phyloP scores from a whole-genome alignment of 306 rosid genomes.

The Quercus cerris region DNA sequence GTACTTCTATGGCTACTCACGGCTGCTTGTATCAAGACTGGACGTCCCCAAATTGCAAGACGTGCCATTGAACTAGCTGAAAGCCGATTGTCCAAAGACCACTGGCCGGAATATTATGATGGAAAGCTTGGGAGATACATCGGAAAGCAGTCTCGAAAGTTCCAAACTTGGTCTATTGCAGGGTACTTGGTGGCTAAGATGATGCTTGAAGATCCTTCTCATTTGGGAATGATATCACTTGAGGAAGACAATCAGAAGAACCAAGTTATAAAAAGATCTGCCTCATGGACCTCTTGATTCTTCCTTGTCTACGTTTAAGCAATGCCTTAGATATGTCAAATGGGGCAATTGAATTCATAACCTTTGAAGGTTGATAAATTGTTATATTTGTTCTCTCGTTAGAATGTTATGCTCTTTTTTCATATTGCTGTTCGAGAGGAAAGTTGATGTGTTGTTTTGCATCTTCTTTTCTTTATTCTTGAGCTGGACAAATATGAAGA shows the following conservation, averaged over 20 bases:
- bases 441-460: too few species aligned
- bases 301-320: neutral
- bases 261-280: constrained; percentile 24
- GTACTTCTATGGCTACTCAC: constrained; percentile 39
- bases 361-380: neutral
- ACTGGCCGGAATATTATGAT: constrained; percentile 41
- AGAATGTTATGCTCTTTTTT: neutral
- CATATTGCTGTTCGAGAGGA: neutral
- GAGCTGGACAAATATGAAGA: too few species aligned
- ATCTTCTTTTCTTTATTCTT: too few species aligned
- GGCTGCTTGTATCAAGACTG: constrained; percentile 30
- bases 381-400: neutral
- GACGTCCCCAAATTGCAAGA: constrained; percentile 33
- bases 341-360: neutral
- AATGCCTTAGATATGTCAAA: neutral
- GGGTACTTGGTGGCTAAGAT: constrained; percentile 43
- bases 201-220: constrained; percentile 42
- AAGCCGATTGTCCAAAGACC: constrained; percentile 30
- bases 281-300: constrained; percentile 30
- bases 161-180: constrained; percentile 35
- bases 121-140: constrained; percentile 31
- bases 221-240: constrained; percentile 34
- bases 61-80: constrained; percentile 34
- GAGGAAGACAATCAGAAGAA: constrained; percentile 31
- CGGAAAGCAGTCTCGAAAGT: constrained; percentile 33